Conservation (phyloP, 352 stramenopile genomes). For the Phytophthora idaei region DNA sequence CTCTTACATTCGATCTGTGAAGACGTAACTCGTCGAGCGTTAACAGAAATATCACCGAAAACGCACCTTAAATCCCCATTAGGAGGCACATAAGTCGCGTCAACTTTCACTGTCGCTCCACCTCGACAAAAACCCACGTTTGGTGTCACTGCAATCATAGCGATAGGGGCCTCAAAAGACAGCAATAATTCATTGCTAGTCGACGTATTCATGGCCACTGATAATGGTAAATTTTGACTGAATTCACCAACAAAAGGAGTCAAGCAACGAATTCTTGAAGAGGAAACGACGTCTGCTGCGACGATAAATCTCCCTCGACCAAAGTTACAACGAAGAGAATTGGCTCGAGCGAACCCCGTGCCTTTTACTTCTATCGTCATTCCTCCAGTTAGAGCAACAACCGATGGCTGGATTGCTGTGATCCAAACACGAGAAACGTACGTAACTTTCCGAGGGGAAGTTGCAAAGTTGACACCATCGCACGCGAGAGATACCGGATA, state of each 20-base stretch:
- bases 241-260: slow-evolving; percentile 15
- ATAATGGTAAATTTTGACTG: slow-evolving; percentile 33
- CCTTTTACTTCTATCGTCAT: slow-evolving; percentile 34
- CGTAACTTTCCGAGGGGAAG: slow-evolving; percentile 21
- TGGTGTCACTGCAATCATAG: slow-evolving; percentile 24
- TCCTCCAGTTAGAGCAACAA: slow-evolving; percentile 27
- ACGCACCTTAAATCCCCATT: slow-evolving; percentile 27
- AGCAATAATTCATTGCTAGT: slow-evolving; percentile 44
- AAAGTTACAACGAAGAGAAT: slow-evolving; percentile 32
- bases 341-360: slow-evolving; percentile 15
- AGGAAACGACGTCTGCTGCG: slow-evolving; percentile 21
- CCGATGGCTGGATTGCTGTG: slow-evolving; percentile 21
- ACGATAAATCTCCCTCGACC: slow-evolving; percentile 22
- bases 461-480: slow-evolving; percentile 44
- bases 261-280: slow-evolving; percentile 21
- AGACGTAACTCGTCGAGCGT: slow-evolving; percentile 20
- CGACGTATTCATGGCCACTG: slow-evolving; percentile 9
- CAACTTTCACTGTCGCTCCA: slow-evolving; percentile 28
- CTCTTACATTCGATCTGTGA: slow-evolving; percentile 33
- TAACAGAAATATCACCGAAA: slow-evolving; percentile 30
- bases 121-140: slow-evolving; percentile 40
- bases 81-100: slow-evolving; percentile 14
- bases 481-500: slow-evolving; percentile 44
- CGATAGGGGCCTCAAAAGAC: slow-evolving; percentile 35
- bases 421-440: slow-evolving; percentile 29